phyloP scores from a whole-genome alignment of 345 rosid species.

The Adansonia digitata region DNA sequence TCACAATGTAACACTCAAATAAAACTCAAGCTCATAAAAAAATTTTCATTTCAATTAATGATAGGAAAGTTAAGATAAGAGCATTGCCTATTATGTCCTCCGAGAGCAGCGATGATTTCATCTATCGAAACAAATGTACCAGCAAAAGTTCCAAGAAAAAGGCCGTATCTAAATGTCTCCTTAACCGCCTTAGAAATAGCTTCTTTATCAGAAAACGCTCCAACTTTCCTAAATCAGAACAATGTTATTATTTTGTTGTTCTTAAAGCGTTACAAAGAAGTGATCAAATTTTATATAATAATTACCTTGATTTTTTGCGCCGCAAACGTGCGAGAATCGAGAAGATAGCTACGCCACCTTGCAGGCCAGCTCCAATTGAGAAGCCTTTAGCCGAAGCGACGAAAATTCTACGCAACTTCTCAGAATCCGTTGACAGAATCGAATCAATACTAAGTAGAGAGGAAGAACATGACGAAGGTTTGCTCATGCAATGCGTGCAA shows the following conservation, averaged over 20 bases:
- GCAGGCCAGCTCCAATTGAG: slow-evolving; percentile 88
- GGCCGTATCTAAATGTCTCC: slow-evolving; percentile 83
- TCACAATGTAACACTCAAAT: slow-evolving; percentile 10
- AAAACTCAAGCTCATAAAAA: slow-evolving; percentile 1
- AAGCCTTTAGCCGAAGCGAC: slow-evolving; percentile 73
- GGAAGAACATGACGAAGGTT: slow-evolving; percentile 26
- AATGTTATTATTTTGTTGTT: neutral
- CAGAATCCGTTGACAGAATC: slow-evolving; percentile 40
- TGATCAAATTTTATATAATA: neutral
- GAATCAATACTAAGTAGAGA: slow-evolving; percentile 25
- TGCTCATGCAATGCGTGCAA: slow-evolving; percentile 35
- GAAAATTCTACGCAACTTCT: slow-evolving; percentile 62
- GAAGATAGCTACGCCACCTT: slow-evolving; percentile 92
- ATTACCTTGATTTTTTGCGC: slow-evolving; percentile 54
- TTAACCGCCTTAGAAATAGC: slow-evolving; percentile 63
- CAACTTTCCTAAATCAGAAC: slow-evolving; percentile 47
- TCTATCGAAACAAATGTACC: slow-evolving; percentile 85
- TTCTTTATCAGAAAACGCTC: slow-evolving; percentile 54
- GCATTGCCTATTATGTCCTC: slow-evolving; percentile 66
- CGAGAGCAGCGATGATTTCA: slow-evolving; percentile 63
- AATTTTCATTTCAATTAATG: neutral
- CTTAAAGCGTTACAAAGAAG: neutral
- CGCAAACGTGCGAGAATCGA: slow-evolving; percentile 63
- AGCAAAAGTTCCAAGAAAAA: slow-evolving; percentile 87
- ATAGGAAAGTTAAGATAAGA: slow-evolving; percentile 9